These are phyloP conservation scores for Suhomyces chickasaworum DNA, from an alignment of 1,139 yeast genomes.

Conservation along the genomic window DNA sequence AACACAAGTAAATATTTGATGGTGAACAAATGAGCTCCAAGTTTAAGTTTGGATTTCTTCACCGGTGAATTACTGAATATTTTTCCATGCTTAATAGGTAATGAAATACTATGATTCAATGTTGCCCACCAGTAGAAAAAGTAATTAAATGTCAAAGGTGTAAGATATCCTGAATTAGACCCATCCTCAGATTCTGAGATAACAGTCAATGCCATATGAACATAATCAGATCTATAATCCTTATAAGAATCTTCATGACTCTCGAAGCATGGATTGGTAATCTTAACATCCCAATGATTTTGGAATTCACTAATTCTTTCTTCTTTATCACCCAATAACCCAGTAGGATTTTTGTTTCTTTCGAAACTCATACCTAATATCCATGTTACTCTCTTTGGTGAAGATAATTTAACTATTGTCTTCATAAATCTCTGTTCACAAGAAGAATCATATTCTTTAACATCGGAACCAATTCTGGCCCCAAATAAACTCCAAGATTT, in stretches of 20 bases:
- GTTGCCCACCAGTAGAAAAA: constrained; percentile 86
- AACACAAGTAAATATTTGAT: constrained; percentile 77
- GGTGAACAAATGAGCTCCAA: constrained; percentile 77
- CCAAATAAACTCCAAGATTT: constrained; percentile 41
- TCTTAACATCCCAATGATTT: constrained; percentile 47
- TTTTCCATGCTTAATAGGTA: constrained; percentile 75
- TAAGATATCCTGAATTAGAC: constrained; percentile 70
- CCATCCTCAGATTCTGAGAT: constrained; percentile 36
- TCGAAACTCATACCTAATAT: constrained; percentile 45
- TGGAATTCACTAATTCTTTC: constrained; percentile 37
- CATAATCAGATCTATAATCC: constrained; percentile 43
- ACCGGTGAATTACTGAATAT: constrained; percentile 47
- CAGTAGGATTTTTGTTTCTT: constrained; percentile 28
- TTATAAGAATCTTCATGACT: constrained; percentile 49
- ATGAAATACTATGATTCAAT: constrained; percentile 66
- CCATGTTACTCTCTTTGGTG: constrained; percentile 47
- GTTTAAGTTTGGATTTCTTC: constrained; percentile 50
- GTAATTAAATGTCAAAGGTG: constrained; percentile 68
- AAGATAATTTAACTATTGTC: constrained; percentile 40
- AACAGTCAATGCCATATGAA: constrained; percentile 47
- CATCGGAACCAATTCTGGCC: constrained; percentile 24
- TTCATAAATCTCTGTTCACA: constrained; percentile 34
- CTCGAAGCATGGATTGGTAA: constrained; percentile 43
- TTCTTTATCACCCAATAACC: constrained; percentile 32
- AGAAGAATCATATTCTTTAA: constrained; percentile 22